Evolutionary conservation across 2,329 filamentous ascomycete species (phyloP), one percentile per base, ranked within the genome.

Genomic region (Scortechinia acanthostroma): DNA sequence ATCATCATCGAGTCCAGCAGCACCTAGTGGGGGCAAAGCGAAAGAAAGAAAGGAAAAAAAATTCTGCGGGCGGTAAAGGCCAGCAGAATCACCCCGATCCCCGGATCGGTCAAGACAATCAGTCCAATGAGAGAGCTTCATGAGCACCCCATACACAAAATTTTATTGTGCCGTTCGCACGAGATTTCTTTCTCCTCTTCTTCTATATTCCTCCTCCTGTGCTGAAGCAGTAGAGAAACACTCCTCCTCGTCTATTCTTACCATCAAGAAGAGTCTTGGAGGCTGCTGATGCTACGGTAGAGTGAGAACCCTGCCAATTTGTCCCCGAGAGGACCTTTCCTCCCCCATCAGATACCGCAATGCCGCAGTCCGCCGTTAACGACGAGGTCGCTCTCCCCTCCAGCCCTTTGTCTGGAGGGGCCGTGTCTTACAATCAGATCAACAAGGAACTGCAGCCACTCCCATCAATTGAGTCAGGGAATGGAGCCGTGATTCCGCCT

Each of bases 401-500:
- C 10, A 30, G 25, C 25, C 25, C 25, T n/a, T 30, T n/a, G 25
- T 10, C 25, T 30, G 25, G 25, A 10, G 25, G 25, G n/a, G 25
- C 25, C 10, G 25, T 30, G 25, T 10, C 25, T n/a, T 30, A 30
- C 25, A 30, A 30, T n/a, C 25, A 30, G 25, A 30, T 30, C 25
- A 30, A 30, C 25, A 30, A 30, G 25, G 25, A 30, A 30, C n/a
- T 30, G 25, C 25, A 30, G n/a, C 25, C 25, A n/a, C 10, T n/a
- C n/a, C 25, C 25, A 10, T 30, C 25, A n/a, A 30, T n/a, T 10
- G 25, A 30, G 25, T 30, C 25, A 10, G 25, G 25, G 10, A 30
- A 30, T 30, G 25, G 25, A 10, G 25, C 10, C 35, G 35, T 40
- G 10, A 66, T 72, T 42, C 82, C 83, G 42, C 80, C 83, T 51